phyloP scores from a whole-genome alignment of 2,329 filamentous ascomycete genomes.

The Clarireedia homoeocarpa region DNA sequence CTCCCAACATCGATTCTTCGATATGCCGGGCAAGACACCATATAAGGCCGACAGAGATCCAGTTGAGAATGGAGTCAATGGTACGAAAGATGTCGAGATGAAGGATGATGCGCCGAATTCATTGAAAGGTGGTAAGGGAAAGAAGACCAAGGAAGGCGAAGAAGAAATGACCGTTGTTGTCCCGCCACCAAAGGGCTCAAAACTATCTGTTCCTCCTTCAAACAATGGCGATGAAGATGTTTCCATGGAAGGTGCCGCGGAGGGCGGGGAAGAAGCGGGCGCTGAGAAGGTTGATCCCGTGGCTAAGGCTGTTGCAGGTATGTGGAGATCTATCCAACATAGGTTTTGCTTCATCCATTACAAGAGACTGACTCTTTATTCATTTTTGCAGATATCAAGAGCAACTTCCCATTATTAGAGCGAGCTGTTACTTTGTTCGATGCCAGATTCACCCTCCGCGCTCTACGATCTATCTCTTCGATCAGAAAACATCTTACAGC shows the following conservation, averaged over 20 bases:
- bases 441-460: conserved; percentile 87
- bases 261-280: conserved; percentile 24
- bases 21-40: conserved; percentile 67
- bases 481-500: conserved; percentile 85
- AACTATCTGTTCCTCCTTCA: conserved; percentile 46
- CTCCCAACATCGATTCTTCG: conserved; percentile 17
- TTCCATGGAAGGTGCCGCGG: conserved; percentile 53
- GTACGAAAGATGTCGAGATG: conserved; percentile 64
- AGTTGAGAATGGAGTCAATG: conserved; percentile 57
- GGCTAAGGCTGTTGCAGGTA: conserved; percentile 53
- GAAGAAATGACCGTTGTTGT: conserved; percentile 79
- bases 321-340: conserved; percentile 20
- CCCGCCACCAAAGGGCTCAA: conserved; percentile 59
- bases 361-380: conserved; percentile 13
- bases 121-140: conserved; percentile 55
- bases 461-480: conserved; percentile 89
- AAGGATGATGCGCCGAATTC: conserved; percentile 52
- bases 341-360: neutral
- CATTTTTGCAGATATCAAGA: conserved; percentile 70
- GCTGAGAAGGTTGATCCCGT: conserved; percentile 53
- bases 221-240: conserved; percentile 63
- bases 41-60: conserved; percentile 59
- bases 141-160: conserved; percentile 55
- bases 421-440: conserved; percentile 90
- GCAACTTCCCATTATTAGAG: conserved; percentile 86